phyloP scores from a whole-genome alignment of 768 basidiomycete species.

The Trametes sanguinea region DNA sequence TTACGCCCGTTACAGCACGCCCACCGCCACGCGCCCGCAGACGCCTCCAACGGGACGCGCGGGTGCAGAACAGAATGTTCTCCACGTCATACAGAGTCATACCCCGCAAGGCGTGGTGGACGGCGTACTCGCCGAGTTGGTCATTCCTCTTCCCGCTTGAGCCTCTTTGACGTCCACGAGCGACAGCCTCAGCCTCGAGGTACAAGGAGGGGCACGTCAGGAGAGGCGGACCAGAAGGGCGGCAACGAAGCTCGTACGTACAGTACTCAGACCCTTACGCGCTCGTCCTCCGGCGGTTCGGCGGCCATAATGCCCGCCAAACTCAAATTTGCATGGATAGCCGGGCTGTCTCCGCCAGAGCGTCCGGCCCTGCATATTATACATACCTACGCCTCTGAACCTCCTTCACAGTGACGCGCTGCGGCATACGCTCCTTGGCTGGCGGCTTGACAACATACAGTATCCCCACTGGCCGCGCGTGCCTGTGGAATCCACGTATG shows the following conservation, averaged over 20 bases:
- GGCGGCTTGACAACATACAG: background rate
- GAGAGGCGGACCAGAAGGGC: background rate
- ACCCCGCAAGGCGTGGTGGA: background rate
- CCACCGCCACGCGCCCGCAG: background rate
- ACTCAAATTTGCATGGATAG: conserved; percentile 7
- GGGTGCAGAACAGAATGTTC: conserved; percentile 14
- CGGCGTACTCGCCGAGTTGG: background rate
- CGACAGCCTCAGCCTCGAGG: background rate
- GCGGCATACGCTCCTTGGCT: background rate
- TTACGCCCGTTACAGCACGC: background rate
- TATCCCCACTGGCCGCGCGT: background rate
- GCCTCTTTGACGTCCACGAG: conserved; percentile 9
- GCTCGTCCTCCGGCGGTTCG: background rate
- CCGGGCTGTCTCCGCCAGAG: conserved; percentile 3
- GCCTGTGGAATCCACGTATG: background rate
- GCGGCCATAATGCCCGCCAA: conserved; percentile 4
- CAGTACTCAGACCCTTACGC: background rate
- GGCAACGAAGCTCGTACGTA: background rate
- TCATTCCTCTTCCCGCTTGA: conserved; percentile 6
- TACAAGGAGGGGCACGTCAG: background rate
- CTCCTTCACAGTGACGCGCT: background rate
- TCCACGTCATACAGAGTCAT: background rate
- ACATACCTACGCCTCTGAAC: background rate
- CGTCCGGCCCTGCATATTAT: background rate
- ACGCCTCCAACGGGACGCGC: background rate